A percentile compares a stretch with the other conserved stretches of the same genome.
Evolutionary conservation across 371 early-diverging fungal species (phyloP).

Genomic region (Syncephalastrum racemosum): DNA sequence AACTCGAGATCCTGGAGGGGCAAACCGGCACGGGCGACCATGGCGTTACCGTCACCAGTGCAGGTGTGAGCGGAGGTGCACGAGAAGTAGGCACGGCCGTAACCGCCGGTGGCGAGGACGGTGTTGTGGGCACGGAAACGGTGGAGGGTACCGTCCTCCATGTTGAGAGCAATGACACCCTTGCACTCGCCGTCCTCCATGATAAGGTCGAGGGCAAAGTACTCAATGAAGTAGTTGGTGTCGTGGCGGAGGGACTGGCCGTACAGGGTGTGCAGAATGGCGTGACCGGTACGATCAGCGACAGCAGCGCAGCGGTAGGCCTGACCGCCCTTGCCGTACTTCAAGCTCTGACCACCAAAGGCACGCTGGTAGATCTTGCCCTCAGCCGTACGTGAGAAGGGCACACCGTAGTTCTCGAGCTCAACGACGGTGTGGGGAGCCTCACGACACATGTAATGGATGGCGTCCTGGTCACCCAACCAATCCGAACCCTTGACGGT

Average conservation of each 20-base stretch:
- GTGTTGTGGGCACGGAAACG: constrained; percentile 97
- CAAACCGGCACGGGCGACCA: constrained; percentile 89
- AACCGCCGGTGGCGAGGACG: constrained; percentile 97
- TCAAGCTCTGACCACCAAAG: constrained; percentile 95
- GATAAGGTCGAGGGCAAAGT: constrained; percentile 97
- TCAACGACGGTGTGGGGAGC: constrained; percentile 95
- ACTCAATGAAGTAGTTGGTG: constrained; percentile 97
- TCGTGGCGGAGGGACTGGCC: constrained; percentile 95
- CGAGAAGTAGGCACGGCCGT: constrained; percentile 98
- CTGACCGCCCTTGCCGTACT: constrained; percentile 96
- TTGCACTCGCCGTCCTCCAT: constrained; percentile 98
- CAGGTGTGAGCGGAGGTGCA: constrained; percentile 98
- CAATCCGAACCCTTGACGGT: constrained; percentile 98
- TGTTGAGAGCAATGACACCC: constrained; percentile 93
- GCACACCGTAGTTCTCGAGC: constrained; percentile 97
- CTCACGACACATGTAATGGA: constrained; percentile 98
- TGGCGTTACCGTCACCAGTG: constrained; percentile 98
- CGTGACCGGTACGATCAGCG: constrained; percentile 98
- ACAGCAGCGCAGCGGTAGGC: constrained; percentile 98
- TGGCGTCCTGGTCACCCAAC: constrained; percentile 98
- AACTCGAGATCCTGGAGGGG: constrained; percentile 96
- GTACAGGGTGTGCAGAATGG: constrained; percentile 95
- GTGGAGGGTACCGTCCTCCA: constrained; percentile 97
- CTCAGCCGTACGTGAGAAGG: constrained; percentile 96
- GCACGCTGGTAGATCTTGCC: constrained; percentile 98